Conservation (phyloP, 441 rosid species). For the Dalechampia spathulata region DNA sequence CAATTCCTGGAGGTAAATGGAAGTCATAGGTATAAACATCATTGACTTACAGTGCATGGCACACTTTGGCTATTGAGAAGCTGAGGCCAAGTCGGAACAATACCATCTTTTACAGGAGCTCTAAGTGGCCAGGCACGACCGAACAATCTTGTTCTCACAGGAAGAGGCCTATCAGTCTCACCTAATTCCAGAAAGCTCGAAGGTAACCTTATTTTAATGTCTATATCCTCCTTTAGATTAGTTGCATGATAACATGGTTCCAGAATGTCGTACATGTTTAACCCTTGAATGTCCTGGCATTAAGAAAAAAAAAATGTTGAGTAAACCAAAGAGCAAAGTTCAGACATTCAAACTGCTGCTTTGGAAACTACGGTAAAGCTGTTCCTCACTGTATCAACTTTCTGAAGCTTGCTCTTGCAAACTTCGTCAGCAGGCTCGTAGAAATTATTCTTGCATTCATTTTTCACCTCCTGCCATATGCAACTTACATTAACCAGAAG, state of each 20-base stretch:
- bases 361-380: constrained; percentile 2
- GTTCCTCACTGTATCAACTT: constrained; percentile 40
- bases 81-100: constrained; percentile 85
- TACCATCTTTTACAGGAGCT: constrained; percentile 66
- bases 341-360: background rate
- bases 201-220: constrained; percentile 42
- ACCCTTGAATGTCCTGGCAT: constrained; percentile 35
- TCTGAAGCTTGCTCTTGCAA: constrained; percentile 33
- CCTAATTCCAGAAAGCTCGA: constrained; percentile 58
- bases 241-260: constrained; percentile 69
- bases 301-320: constrained; percentile 2
- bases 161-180: constrained; percentile 54
- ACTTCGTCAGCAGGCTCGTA: constrained; percentile 16
- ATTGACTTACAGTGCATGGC: constrained; percentile 60
- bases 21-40: background rate
- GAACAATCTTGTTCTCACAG: constrained; percentile 77
- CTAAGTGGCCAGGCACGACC: constrained; percentile 93
- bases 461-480: constrained; percentile 43
- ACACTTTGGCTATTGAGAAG: constrained; percentile 27
- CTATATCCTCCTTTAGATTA: background rate
- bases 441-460: constrained; percentile 46
- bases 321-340: constrained; percentile 5
- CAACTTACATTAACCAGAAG: constrained; percentile 7
- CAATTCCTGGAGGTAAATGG: too few species aligned
- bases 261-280: constrained; percentile 67